These are phyloP conservation scores for Aureobasidium mangrovei DNA, from an alignment of 2,329 filamentous ascomycete genomes.

Conservation along the genomic window DNA sequence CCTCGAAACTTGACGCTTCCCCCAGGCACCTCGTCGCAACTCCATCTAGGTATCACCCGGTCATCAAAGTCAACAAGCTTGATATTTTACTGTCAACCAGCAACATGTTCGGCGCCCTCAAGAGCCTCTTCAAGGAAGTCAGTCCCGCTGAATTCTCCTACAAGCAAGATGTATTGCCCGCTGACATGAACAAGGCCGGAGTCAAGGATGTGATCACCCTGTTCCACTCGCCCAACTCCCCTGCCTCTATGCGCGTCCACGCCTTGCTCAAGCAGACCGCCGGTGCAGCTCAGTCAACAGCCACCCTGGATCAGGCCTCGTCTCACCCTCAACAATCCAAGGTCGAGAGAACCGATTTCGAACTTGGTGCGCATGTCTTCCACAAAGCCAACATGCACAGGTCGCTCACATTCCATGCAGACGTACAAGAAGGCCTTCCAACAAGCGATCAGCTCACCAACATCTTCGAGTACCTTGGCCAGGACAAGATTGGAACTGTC, in stretches of 20 bases:
- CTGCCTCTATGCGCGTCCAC: slow-evolving; percentile 63
- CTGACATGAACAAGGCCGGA: slow-evolving; percentile 29
- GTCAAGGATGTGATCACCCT: slow-evolving; percentile 78
- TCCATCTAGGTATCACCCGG: not conserved
- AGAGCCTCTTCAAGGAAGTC: slow-evolving; percentile 41
- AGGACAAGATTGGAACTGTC: slow-evolving; percentile 51
- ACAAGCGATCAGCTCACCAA: slow-evolving; percentile 75
- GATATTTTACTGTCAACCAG: not conserved
- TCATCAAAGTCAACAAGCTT: not conserved
- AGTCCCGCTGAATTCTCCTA: slow-evolving; percentile 3
- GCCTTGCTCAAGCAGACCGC: slow-evolving; percentile 74
- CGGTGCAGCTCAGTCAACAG: slow-evolving; percentile 55
- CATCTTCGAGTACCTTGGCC: slow-evolving; percentile 74
- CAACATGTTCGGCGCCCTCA: slow-evolving; percentile 26
- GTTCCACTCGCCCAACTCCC: slow-evolving; percentile 76
- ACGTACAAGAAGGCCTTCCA: slow-evolving; percentile 70
- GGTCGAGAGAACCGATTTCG: slow-evolving; percentile 60
- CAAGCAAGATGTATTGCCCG: not conserved
- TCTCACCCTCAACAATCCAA: slow-evolving; percentile 54
- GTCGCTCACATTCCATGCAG: slow-evolving; percentile 25
- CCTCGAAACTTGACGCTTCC: not conserved
- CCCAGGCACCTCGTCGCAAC: not conserved
- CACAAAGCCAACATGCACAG: not conserved
- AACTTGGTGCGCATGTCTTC: slow-evolving; percentile 45
- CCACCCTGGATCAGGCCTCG: slow-evolving; percentile 67